Percentiles rank a stretch among this genome's conserved stretches.
Conservation (phyloP, 148 eudicot species). For the Camellia granthamiana region DNA sequence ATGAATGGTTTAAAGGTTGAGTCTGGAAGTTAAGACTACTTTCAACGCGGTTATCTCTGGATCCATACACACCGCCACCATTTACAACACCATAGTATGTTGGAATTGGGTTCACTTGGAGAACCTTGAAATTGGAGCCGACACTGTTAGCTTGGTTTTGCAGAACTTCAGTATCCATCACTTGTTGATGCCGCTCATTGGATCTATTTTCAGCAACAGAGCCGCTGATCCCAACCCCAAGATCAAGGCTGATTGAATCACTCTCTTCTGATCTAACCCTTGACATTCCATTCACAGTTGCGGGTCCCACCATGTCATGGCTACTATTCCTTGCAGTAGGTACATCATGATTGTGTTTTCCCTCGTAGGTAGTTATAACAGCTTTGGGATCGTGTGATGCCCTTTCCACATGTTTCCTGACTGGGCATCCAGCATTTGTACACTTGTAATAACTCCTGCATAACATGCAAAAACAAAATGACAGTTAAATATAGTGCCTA, state of each 20-base stretch:
- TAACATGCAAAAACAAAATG: not conserved
- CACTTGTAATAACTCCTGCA: slow-evolving; percentile 99
- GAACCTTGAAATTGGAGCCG: slow-evolving; percentile 31
- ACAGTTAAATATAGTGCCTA: not conserved
- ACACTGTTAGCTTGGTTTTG: slow-evolving; percentile 36
- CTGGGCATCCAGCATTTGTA: slow-evolving; percentile 85
- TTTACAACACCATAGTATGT: slow-evolving; percentile 55
- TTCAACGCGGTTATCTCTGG: slow-evolving; percentile 55
- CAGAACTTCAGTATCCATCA: slow-evolving; percentile 28
- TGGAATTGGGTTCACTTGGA: slow-evolving; percentile 41
- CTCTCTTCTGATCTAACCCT: slow-evolving; percentile 46
- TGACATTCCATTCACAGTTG: slow-evolving; percentile 28
- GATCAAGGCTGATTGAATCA: slow-evolving; percentile 72
- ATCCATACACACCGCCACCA: slow-evolving; percentile 59
- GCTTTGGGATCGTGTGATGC: slow-evolving; percentile 98
- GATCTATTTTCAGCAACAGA: slow-evolving; percentile 33
- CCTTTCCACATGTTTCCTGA: slow-evolving; percentile 95
- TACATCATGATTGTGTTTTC: slow-evolving; percentile 95
- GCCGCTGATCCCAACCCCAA: slow-evolving; percentile 68
- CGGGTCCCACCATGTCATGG: slow-evolving; percentile 46
- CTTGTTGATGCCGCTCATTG: slow-evolving; percentile 30
- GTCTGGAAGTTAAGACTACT: slow-evolving; percentile 47
- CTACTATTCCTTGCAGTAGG: slow-evolving; percentile 62
- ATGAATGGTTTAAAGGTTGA: slow-evolving; percentile 51
- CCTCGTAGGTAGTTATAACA: slow-evolving; percentile 93